These are phyloP conservation scores for Sporormia fimetaria DNA, from an alignment of 495 filamentous ascomycete species.

Conservation along the genomic window DNA sequence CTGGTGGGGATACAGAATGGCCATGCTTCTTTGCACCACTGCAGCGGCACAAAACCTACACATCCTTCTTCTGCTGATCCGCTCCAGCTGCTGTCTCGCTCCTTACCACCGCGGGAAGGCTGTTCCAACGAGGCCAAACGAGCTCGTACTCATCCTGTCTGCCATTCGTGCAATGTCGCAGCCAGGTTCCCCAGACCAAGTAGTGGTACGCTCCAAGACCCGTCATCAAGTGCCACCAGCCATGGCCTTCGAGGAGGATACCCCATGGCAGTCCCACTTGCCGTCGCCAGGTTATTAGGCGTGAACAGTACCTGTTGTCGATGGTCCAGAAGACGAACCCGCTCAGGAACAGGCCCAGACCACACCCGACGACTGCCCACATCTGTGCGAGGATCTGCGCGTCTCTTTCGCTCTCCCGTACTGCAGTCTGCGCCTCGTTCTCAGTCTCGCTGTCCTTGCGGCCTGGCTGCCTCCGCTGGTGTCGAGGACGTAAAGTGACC, in stretches of 20 bases:
- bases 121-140: slow-evolving; percentile 56
- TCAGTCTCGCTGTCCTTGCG: slow-evolving; percentile 28
- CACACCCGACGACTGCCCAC: slow-evolving; percentile 63
- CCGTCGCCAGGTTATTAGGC: slow-evolving; percentile 58
- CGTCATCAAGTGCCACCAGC: slow-evolving; percentile 79
- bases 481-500: slow-evolving; percentile 51
- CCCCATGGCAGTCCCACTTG: slow-evolving; percentile 80
- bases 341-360: slow-evolving; percentile 64
- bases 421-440: slow-evolving; percentile 26
- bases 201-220: slow-evolving; percentile 67
- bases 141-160: slow-evolving; percentile 66
- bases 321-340: slow-evolving; percentile 83
- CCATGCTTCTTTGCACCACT: no score
- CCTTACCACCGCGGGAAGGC: slow-evolving; percentile 54
- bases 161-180: slow-evolving; percentile 67
- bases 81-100: background rate
- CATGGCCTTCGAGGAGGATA: slow-evolving; percentile 80
- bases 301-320: slow-evolving; percentile 70
- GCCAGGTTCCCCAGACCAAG: slow-evolving; percentile 79
- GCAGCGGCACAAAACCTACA: no score
- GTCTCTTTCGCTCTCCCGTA: slow-evolving; percentile 43
- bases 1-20: no score
- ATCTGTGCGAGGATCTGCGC: slow-evolving; percentile 52
- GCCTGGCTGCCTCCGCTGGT: slow-evolving; percentile 14
- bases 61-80: background rate